phyloP scores from a whole-genome alignment of 1,139 yeast species.

The Diutina scorzettiae region DNA sequence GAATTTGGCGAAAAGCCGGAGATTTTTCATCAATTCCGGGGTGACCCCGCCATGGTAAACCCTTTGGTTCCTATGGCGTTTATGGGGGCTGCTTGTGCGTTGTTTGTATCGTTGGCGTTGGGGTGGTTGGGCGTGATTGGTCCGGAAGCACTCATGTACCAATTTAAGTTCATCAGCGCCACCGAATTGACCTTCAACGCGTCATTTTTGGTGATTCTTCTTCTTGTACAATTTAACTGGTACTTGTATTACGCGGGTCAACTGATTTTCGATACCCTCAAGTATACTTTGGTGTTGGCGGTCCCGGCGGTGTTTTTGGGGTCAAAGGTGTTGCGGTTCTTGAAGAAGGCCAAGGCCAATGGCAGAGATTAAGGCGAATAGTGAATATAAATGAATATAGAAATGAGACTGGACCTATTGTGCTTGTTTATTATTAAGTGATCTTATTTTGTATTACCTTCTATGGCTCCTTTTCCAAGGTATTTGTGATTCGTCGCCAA shows the following conservation, averaged over 20 bases:
- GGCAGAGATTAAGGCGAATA: neutral
- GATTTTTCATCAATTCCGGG: constrained; percentile 56
- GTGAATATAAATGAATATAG: neutral
- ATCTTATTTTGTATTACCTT: neutral
- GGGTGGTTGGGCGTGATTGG: constrained; percentile 39
- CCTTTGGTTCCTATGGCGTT: constrained; percentile 44
- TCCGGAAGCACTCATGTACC: constrained; percentile 13
- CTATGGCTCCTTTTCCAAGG: constrained; percentile 13
- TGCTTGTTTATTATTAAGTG: too few relatives aligned
- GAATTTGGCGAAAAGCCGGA: constrained; percentile 48
- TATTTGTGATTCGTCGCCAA: constrained; percentile 42
- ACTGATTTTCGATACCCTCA: constrained; percentile 60
- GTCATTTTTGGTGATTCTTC: constrained; percentile 41
- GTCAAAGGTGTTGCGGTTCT: constrained; percentile 22
- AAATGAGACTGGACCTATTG: neutral
- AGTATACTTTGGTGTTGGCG: constrained; percentile 36
- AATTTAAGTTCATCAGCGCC: constrained; percentile 16
- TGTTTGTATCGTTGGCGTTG: constrained; percentile 31
- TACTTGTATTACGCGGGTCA: constrained; percentile 57
- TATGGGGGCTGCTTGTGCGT: constrained; percentile 28
- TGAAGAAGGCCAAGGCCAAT: neutral
- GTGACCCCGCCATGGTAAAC: constrained; percentile 43
- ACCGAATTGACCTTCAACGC: constrained; percentile 17
- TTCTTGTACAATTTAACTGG: constrained; percentile 53
- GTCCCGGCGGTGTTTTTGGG: constrained; percentile 56